Conservation (phyloP, 179 eudicot genomes). For the Patellifolia procumbens region DNA sequence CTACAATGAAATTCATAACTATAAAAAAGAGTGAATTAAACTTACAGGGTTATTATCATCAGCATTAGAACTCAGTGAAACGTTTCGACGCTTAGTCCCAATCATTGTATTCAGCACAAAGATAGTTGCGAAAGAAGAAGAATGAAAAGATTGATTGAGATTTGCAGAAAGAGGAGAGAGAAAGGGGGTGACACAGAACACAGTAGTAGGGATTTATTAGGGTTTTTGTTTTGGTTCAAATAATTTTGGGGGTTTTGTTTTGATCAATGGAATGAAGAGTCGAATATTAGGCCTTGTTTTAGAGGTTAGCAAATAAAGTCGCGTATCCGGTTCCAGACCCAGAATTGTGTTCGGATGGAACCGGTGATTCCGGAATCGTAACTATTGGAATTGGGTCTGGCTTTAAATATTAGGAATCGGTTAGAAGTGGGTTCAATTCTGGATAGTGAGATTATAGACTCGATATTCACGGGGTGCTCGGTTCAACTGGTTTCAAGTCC, state of each 20-base stretch:
- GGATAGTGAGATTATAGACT: too few relatives aligned
- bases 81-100: constrained; percentile 44
- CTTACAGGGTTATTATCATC: constrained; percentile 44
- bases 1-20: not conserved
- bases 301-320: too few relatives aligned
- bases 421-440: too few relatives aligned
- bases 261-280: not conserved
- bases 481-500: too few relatives aligned
- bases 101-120: constrained; percentile 22
- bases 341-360: too few relatives aligned
- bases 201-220: constrained; percentile 22
- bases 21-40: not conserved
- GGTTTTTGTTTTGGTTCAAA: constrained; percentile 28
- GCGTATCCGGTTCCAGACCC: too few relatives aligned
- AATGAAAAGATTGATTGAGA: not conserved
- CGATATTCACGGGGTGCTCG: too few relatives aligned
- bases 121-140: constrained; percentile 10
- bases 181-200: too few relatives aligned
- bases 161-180: constrained; percentile 11
- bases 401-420: too few relatives aligned
- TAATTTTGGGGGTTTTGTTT: not conserved
- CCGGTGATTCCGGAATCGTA: too few relatives aligned
- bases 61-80: constrained; percentile 35
- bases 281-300: too few relatives aligned
- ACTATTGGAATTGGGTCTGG: too few relatives aligned